Evolutionary conservation across 2,329 filamentous ascomycete species (phyloP), one percentile per base, ranked within the genome.

Genomic region (Nemania sp.): DNA sequence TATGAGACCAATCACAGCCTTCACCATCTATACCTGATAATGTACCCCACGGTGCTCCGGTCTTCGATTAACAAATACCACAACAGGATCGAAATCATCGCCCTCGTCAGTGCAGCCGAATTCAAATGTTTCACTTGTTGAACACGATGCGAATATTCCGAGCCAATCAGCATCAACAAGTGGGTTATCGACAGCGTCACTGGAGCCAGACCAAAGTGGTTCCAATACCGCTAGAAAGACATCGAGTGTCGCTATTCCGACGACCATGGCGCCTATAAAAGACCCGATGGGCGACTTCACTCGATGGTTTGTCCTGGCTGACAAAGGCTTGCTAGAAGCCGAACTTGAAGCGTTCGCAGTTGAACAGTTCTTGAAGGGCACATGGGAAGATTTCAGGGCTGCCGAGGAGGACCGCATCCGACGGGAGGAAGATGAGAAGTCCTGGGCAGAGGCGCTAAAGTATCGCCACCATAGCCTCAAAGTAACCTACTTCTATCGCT

Each of bases 401-500:
- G 76, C 80, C 17, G 76, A 79, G 59, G 74, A 75, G 17, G 78
- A 80, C 56, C 76, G 76, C 40, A 75, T 67, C 49, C 74, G 70
- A 18, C 77, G 73, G 48, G 82, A 83, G 57, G 82, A 84, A 65
- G 81, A 85, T 42, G 77, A 79, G 5, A 70, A 63, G 68, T 80
- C 68, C 46, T 81, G 71, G 76, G 77, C 76, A 2, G 73, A 82
- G 54, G 83, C 83, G 13, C 74, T 77, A 15, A 71, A 75, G n/a
- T 84, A 82, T 65, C 77, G 81, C 39, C 68, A 65, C 3, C 80
- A 83, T 67, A 84, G 77, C 56, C 74, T 87, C 32, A 73, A 76
- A 12, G 73, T 85, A 60, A 84, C 80, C 49, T 87, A 78, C 69
- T 85, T 86, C 61, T 85, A 86, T 65, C 76, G 76, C 17, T 87